phyloP scores from a whole-genome alignment of 1,139 yeast species.

The Geotrichum bryndzae region DNA sequence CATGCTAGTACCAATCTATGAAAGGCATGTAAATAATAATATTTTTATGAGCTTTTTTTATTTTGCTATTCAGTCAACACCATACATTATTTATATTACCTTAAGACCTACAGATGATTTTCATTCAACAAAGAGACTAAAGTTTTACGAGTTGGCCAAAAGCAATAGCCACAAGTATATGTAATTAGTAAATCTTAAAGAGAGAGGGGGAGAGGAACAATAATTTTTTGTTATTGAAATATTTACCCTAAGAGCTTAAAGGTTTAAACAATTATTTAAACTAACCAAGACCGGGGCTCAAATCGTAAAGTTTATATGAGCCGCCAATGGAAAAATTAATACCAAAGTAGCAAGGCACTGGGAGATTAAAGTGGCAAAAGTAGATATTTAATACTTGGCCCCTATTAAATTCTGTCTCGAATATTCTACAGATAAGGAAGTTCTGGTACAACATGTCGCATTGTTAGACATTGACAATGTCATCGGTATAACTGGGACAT shows the following conservation, averaged over 20 bases:
- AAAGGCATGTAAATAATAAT: not conserved
- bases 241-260: too few relatives aligned
- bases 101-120: not conserved
- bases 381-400: not conserved
- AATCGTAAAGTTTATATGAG: not conserved
- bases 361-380: not conserved
- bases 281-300: too few relatives aligned
- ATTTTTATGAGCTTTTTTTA: too few relatives aligned
- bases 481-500: not conserved
- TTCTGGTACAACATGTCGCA: not conserved
- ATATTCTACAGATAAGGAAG: too few relatives aligned
- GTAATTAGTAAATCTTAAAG: too few relatives aligned
- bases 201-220: too few relatives aligned
- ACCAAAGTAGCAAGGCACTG: not conserved
- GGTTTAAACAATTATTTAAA: too few relatives aligned
- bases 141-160: too few relatives aligned
- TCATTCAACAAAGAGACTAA: too few relatives aligned
- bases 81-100: not conserved
- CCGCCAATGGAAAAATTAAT: not conserved
- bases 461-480: not conserved
- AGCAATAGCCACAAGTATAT: too few relatives aligned
- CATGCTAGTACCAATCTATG: not conserved
- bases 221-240: too few relatives aligned
- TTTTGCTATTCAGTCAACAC: not conserved
- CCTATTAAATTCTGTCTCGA: too few relatives aligned